Evolutionary conservation across 371 early-diverging fungal genomes (phyloP), one percentile per base, ranked within the genome.

Genomic region (Apophysomyces trapeziformis): DNA sequence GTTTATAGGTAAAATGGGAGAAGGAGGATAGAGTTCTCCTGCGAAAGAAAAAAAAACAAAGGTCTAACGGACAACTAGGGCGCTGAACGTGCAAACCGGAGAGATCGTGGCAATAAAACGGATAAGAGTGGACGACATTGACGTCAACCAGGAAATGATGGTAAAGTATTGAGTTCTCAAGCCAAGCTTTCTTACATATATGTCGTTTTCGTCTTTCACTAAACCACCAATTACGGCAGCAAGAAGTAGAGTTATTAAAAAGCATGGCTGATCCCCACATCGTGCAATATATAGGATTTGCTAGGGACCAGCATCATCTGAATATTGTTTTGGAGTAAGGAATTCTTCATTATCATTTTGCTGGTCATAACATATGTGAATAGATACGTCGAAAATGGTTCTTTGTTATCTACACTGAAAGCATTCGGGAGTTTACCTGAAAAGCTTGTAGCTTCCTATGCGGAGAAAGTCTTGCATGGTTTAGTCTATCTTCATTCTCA

Each of bases 401-500:
- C 96, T 7, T 86, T 99, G 57, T 79, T 68, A 88, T 71, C 87
- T 7, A 91, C 95, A 13, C 81, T 93, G 12, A 92, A 93, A 72
- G 90, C 93, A 54, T 97, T 96, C 79, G 97, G 96, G 2, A 80
- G 84, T 35, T 90, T 98, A 57, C 92, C 96, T 0, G 99, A 98
- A 75, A 89, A 87, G 63, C 84, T 98, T 35, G 94, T 95, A 6
- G 83, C 92, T 7, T 85, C 93, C 0, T 98, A 96, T 76, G 87
- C 91, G 12, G 83, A 85, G 37, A 96, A 97, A 74, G 93, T 96
- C 14, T 84, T 97, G 12, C 87, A 90, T 38, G 98, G 92, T 0
- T 85, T 98, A 35, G 77, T 87, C 0, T 98, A 96, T 78, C 85
- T 99, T 38, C 99, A 99, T 72, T 89, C 88, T 1, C 90, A 93